These are phyloP conservation scores for Trichosporon sp. DNA, from an alignment of 1,284 basidiomycete genomes.

Conservation along the genomic window DNA sequence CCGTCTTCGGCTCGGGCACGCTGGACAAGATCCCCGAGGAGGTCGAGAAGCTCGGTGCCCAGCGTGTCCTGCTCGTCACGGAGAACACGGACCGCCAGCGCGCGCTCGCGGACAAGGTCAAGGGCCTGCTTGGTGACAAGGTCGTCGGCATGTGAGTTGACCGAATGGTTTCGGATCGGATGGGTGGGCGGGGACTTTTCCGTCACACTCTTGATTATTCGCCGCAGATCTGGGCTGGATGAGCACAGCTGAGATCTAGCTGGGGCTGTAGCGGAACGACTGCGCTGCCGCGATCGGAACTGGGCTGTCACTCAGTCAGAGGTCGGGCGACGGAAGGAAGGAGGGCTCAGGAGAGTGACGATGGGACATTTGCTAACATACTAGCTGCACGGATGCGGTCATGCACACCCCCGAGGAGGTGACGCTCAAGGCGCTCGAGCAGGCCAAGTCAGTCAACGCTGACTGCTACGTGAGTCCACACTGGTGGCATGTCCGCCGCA, in stretches of 20 bases:
- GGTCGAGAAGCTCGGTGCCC: constrained; percentile 51
- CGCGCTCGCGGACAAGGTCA: constrained; percentile 46
- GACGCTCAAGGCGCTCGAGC: constrained; percentile 50
- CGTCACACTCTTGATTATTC: too few species aligned
- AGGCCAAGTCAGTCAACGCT: constrained; percentile 50
- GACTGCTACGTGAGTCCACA: constrained; percentile 56
- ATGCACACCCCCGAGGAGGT: constrained; percentile 61
- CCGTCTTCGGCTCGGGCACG: constrained; percentile 59
- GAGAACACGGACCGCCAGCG: constrained; percentile 34
- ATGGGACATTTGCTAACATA: neutral
- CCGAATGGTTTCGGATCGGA: neutral
- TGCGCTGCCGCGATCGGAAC: too few species aligned
- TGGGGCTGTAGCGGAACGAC: too few species aligned
- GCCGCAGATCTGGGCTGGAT: too few species aligned
- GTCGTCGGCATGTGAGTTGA: constrained; percentile 42
- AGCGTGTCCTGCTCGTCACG: constrained; percentile 55
- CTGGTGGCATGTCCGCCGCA: neutral
- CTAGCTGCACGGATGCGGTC: constrained; percentile 53
- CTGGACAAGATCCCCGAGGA: constrained; percentile 55
- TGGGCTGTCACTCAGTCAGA: too few species aligned
- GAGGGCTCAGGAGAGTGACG: too few species aligned
- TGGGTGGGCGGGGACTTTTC: neutral
- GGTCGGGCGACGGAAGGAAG: too few species aligned
- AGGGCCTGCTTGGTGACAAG: constrained; percentile 43
- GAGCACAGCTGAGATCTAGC: too few species aligned